phyloP scores from a whole-genome alignment of 2,329 filamentous ascomycete genomes.

The Ophiostoma angusticollis region DNA sequence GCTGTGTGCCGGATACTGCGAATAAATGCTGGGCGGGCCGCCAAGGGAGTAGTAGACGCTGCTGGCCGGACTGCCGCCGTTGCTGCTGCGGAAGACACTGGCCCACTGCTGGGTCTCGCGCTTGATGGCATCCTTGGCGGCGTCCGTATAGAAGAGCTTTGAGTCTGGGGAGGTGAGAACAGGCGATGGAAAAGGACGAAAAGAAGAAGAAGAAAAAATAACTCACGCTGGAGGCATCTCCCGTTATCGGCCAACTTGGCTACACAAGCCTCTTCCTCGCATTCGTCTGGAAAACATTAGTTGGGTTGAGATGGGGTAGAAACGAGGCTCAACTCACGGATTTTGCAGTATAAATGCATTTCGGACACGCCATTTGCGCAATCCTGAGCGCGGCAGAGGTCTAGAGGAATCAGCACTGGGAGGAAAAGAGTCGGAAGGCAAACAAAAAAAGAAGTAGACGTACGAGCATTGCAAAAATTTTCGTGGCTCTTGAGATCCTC shows the following conservation, averaged over 20 bases:
- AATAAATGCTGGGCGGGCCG: too few species aligned
- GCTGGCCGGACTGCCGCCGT: too few species aligned
- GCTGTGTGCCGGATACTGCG: too few species aligned
- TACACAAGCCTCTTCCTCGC: neutral
- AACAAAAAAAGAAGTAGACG: neutral
- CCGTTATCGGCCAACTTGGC: neutral
- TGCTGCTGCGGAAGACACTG: neutral
- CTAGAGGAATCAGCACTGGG: slow-evolving; percentile 1
- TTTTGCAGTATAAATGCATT: slow-evolving; percentile 7
- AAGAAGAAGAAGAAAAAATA: neutral
- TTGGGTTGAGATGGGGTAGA: neutral
- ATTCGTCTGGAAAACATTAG: slow-evolving; percentile 6
- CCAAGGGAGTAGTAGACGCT: too few species aligned
- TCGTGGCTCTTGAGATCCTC: slow-evolving; percentile 6
- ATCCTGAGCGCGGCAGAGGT: slow-evolving; percentile 4
- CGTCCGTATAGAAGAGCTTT: neutral
- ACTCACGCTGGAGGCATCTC: slow-evolving; percentile 7
- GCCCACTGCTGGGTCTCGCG: neutral
- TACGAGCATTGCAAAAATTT: slow-evolving; percentile 9
- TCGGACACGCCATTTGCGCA: neutral
- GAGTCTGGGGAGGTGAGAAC: neutral
- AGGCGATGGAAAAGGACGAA: neutral
- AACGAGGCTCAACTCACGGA: neutral
- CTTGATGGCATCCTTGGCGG: neutral
- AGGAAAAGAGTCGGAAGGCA: neutral